Evolutionary conservation across 306 rosid species (phyloP), one percentile per base, ranked within the genome.

Genomic region (Quercus gilva): DNA sequence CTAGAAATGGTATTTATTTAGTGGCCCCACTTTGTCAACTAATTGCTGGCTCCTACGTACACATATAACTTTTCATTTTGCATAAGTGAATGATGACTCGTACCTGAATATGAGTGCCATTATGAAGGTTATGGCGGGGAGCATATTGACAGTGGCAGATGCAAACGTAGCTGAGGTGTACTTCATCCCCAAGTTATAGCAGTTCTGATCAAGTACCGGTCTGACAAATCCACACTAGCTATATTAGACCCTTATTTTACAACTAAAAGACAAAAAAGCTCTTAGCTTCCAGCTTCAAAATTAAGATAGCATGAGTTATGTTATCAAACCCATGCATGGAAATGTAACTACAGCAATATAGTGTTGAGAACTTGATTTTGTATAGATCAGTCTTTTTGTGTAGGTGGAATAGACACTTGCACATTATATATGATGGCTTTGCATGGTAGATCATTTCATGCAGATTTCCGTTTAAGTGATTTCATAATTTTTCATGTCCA

Each of bases 101-200:
- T 80, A 96, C 99, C 99, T 87, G 97, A 96, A 96, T 78, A 80
- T 78, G 86, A 93, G 86, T 58, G 99, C 99, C 98, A 96, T 84
- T 18, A 91, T 25, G 82, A 96, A 96, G 74, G 99, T 96, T 6
- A 96, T 84, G 71, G 99, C 99, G 2, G 99, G 99, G 55, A 96
- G 94, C 71, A 93, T 85, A 61, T 96, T 96, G 70, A 91, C 78
- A 3, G 79, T 79, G 61, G 97, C 97, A 5, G 99, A 88, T 53
- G 97, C 89, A 85, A 91, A 96, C 55, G 99, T 96, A 82, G 99
- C 97, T 29, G 99, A 89, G 67, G 99, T 93, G 86, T 74, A 57
- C 83, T 93, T 88, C 96, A 96, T 89, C 8, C 99, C 99, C 94
- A 96, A 64, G 84, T 89, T 89, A 86, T 93, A 96, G 53, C 92